These are phyloP conservation scores for Pseudocercospora eumusae DNA, from an alignment of 2,329 filamentous ascomycete species.

Conservation along the genomic window DNA sequence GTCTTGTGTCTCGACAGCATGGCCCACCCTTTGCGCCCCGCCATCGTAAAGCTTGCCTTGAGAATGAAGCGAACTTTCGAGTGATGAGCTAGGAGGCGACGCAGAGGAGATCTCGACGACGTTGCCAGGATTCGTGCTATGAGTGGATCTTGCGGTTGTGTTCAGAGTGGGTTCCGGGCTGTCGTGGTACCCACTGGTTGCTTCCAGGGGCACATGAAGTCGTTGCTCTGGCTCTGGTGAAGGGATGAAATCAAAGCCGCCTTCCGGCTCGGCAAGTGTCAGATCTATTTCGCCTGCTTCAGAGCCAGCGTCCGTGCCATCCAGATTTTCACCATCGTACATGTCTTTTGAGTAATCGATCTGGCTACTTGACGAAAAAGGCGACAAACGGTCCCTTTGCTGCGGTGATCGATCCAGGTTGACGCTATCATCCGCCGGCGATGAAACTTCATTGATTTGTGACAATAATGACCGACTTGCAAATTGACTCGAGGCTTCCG, in stretches of 20 bases:
- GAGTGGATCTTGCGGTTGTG: neutral
- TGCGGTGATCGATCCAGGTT: neutral
- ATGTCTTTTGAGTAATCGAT: neutral
- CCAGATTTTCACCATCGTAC: slow-evolving; percentile 18
- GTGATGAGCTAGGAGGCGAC: slow-evolving; percentile 13
- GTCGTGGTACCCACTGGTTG: neutral
- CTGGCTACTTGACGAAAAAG: slow-evolving; percentile 2
- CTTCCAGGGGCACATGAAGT: neutral
- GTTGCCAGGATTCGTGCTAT: neutral
- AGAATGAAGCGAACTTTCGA: slow-evolving; percentile 2
- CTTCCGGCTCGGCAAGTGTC: slow-evolving; percentile 34
- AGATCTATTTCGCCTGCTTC: slow-evolving; percentile 30
- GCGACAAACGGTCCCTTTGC: neutral
- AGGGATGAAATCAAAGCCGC: slow-evolving; percentile 29
- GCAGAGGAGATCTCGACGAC: slow-evolving; percentile 16
- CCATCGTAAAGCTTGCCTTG: neutral
- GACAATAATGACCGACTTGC: neutral
- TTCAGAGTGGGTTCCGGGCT: neutral
- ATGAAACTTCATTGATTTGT: neutral
- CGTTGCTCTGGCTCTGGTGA: slow-evolving; percentile 12
- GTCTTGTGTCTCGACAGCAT: slow-evolving; percentile 37
- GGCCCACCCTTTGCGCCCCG: neutral
- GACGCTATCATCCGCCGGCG: neutral
- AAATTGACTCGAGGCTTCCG: slow-evolving; percentile 7
- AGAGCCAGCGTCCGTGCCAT: slow-evolving; percentile 11